Percentiles rank a stretch among this genome's conserved stretches.
Evolutionary conservation across 2,329 filamentous ascomycete genomes (phyloP).

Genomic region (Plectosphaerella plurivora): DNA sequence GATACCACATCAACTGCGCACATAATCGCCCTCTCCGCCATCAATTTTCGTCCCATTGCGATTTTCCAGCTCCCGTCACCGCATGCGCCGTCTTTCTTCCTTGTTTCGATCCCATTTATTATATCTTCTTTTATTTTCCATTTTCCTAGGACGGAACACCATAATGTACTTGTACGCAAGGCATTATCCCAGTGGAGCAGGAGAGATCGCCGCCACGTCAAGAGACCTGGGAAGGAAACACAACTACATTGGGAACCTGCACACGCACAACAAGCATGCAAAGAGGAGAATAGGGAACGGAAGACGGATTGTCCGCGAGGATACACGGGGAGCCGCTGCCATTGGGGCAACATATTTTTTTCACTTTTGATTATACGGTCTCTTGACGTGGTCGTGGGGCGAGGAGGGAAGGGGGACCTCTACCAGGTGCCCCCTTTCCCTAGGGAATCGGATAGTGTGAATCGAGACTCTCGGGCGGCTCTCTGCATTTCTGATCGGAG

Average conservation of each 20-base stretch:
- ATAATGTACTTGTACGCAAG: no score
- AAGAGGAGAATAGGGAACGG: neutral
- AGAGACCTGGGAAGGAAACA: neutral
- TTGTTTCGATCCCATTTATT: conserved; percentile 4
- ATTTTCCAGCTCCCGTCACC: conserved; percentile 8
- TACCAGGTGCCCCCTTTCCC: neutral
- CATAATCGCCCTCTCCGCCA: no score
- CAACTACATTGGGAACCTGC: neutral
- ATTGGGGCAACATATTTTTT: no score
- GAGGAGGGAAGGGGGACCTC: neutral
- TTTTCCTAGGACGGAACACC: neutral
- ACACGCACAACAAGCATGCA: neutral
- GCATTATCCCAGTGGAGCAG: no score
- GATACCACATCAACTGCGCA: no score
- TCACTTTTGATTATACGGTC: neutral
- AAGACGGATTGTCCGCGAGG: neutral
- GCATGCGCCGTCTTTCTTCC: conserved; percentile 9
- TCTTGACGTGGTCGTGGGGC: neutral
- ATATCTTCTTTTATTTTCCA: neutral
- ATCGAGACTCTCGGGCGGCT: neutral
- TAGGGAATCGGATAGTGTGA: neutral
- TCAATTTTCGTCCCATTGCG: conserved; percentile 5
- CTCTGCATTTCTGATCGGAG: conserved; percentile 1
- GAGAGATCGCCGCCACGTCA: neutral
- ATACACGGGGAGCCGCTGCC: neutral